Base-by-base conservation (phyloP, 1,284 basidiomycete species). In the Marasmius fiardii region DNA sequence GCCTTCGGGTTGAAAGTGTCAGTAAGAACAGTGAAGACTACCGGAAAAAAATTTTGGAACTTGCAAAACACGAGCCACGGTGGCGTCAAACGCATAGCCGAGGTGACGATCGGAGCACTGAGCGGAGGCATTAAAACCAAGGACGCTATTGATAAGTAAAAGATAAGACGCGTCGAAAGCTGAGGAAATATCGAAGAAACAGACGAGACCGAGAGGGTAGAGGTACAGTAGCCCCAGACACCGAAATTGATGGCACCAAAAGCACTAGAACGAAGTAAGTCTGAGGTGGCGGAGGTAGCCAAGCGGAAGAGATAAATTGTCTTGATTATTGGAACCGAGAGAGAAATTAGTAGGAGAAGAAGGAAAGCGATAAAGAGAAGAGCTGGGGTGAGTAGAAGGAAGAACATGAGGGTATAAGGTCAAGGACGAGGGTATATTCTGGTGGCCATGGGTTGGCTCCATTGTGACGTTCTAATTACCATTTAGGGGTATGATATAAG, bases 221-320 rank as follows among this genome's bases (percentile, higher is more conserved):
- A 78, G 31, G 74, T 67, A 66, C 83, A 85, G 65, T 83, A 86
- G 34, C 84, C 83, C 77, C 78, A 86, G 53, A 83, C 74, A 56
- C 82, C 82, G 66, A 85, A 82, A 43, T 67, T 70, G 58, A 75
- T 76, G 44, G 64, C 67, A 16, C 67, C 77, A 21, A 58, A 67
- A 20, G 73, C 75, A 26, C 67, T 66, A 48, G 72, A 68, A 53
- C 71, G 61, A 33, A 77, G 60, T 45, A 77, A 50, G 39, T 67
- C 63, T 4, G 70, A 67, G 23, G 63, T 64, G 56, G 71, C 65
- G 50, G 72, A 64, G 11, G 72, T 74, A n/a, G 71, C 62, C 26
- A 83, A 68, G 45, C 68, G 69, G 64, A 83, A 80, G 56, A 85
- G 71, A 67, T 73, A 81, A 52, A 85, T 77, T 58, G 71, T 65